Percentiles rank a stretch among this genome's conserved stretches.
These are phyloP conservation scores for Phytopythium sindhum DNA, from an alignment of 352 stramenopile species.

Conservation along the genomic window DNA sequence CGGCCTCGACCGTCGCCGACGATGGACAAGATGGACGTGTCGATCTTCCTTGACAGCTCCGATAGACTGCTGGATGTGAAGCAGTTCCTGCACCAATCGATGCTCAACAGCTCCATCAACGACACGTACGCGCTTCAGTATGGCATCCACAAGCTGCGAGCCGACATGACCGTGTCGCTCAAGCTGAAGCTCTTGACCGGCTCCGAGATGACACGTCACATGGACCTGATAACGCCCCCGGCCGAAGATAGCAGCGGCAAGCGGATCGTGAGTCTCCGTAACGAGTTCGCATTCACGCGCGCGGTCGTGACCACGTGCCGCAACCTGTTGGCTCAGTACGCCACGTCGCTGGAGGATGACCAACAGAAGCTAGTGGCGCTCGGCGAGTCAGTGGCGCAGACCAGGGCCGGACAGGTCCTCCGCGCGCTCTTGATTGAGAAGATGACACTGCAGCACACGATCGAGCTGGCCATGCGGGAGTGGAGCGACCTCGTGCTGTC, in stretches of 20 bases:
- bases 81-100: constrained; percentile 26
- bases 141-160: constrained; percentile 11
- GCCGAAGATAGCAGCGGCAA: constrained; percentile 1
- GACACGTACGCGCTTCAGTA: constrained; percentile 33
- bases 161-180: constrained; percentile 24
- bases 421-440: constrained; percentile 57
- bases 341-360: constrained; percentile 33
- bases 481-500: constrained; percentile 47
- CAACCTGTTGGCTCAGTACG: constrained; percentile 36
- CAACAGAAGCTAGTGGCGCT: constrained; percentile 13
- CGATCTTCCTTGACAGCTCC: constrained; percentile 34
- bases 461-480: constrained; percentile 36
- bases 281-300: constrained; percentile 47
- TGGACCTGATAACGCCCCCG: constrained; percentile 19
- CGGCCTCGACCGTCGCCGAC: constrained; percentile 13
- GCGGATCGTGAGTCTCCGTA: constrained; percentile 37
- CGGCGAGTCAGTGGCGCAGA: constrained; percentile 3
- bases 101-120: constrained; percentile 42
- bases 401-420: constrained; percentile 30
- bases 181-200: constrained; percentile 47
- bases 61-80: constrained; percentile 37
- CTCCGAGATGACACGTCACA: constrained; percentile 25
- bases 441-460: constrained; percentile 47
- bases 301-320: constrained; percentile 36
- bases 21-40: constrained; percentile 43